Evolutionary conservation across 768 basidiomycete genomes (phyloP), one percentile per base, ranked within the genome.

Genomic region (Holtermanniella nyarrowii): DNA sequence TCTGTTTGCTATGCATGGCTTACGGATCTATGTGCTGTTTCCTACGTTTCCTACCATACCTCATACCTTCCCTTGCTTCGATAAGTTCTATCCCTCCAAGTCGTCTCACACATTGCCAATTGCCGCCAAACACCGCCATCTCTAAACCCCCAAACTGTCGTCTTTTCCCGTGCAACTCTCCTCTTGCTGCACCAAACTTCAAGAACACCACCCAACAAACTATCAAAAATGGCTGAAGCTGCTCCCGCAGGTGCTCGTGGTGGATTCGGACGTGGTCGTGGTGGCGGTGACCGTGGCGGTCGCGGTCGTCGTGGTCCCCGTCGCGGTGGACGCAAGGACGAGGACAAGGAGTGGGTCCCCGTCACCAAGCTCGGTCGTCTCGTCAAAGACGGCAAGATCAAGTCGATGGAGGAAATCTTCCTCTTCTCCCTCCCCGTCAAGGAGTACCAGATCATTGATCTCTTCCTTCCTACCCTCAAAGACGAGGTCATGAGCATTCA

Each of bases 371-470:
- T 99, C 62, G 95, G 95, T 56, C 91, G 95, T 75, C 82, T 99
- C 69, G 91, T 96, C 42, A 96, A 95, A 77, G 95, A 97, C 66
- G 93, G 93, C 63, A 97, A 97, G 78, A 96, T 99, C 78, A 96
- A 93, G 77, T 95, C 90, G 44, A 91, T 99, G 82, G 95, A 99
- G 74, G 95, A 99, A 73, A 96, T 97, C 76, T 99, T 97, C 77
- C 90, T 99, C 71, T 99, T 97, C 83, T 99, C 95, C 23, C 85
- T 99, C 59, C 91, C 93, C 55, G 86, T 99, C 76, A 99, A 97
- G 77, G 95, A 99, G 77, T 97, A 77, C 80, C 95, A 99, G 76
- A 95, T 99, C 75, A 85, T 99, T 79, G 95, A 99, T 78, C 83
- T 85, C 74, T 96, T 99, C 88, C 82, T 97, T 44, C 95, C 95